Base-by-base conservation (phyloP, 352 stramenopile genomes). In the Globisporangium nagaii region DNA sequence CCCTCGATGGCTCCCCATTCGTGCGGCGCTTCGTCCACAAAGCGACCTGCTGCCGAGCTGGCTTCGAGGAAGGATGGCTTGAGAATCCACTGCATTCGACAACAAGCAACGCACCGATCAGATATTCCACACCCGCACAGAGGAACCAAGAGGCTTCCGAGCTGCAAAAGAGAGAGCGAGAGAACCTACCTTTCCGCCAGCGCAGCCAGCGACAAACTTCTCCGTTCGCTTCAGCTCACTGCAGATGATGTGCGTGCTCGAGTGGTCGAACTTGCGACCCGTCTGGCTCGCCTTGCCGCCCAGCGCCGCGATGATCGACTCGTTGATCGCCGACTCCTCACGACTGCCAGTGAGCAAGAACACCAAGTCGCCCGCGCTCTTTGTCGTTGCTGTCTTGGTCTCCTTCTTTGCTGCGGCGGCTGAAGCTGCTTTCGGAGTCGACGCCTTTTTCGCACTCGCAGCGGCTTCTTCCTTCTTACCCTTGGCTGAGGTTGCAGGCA, bases 211-310 rank as follows among this genome's bases (percentile, higher is more conserved):
- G 19, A 95, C 72, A 52, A 95, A 90, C 58, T 95, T 95, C 57
- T 95, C 85, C 4, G 85, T 95, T 2, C 85, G 77, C 66, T 91
- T 91, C 25, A 95, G 71, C 53, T 93, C 81, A 32, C 75, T 91
- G 62, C 80, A 93, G 54, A 95, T 90, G 61, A 95, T 87, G 62
- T 95, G 81, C 3, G 85, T 93, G 61, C 83, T 86, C 20, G 66
- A 65, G 37, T 55, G 69, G 36, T 95, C 83, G 60, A 77, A 95
- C 17, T 75, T 73, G 24, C 85, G 75, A 35, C 73, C 77, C 31
- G 73, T 84, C 24, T 86, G 60, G 55, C 82, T 86, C 15, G 90
- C 74, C 15, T 52, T 70, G 35, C 73, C 83, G 39, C 79, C 83
- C 17, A 95, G 60, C 2, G 66, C 69, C 27, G 73, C 62, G 56